Evolutionary conservation across 192 early-diverging fungal species (phyloP), one percentile per base, ranked within the genome.

Genomic region (Podila epicladia): DNA sequence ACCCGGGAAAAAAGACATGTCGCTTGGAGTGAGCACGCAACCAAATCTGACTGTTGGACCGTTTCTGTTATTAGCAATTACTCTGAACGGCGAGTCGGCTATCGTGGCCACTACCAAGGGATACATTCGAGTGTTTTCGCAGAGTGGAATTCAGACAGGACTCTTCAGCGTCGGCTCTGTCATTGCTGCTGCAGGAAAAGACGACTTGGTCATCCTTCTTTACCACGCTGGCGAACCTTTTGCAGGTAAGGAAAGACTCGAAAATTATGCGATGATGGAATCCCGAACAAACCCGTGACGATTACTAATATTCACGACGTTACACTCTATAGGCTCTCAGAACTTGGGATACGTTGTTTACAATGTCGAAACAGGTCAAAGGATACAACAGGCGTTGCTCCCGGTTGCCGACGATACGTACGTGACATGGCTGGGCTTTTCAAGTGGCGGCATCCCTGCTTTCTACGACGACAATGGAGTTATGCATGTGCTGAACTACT

Each of bases 341-440:
- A 87, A 85, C 55, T 70, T 96, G 53, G 86, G 82, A 31, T 96
- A 92, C 71, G 68, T 90, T 26, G 74, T 95, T 15, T 82, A 93
- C 48, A 90, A 95, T 79, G 84, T 87, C 19, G 86, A 84, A 22
- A 72, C 69, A 19, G 57, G 75, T 50, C 86, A 83, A 33, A 85
- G 83, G 22, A 73, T 94, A 53, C 86, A 87, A 49, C 82, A 84
- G 33, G 95, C 89, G 19, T 11, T 58, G 3, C 72, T 97, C 12
- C 92, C 94, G 3, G 70, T 97, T 12, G 85, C 92, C 2, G 88
- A 88, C 8, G 72, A 84, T 5, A 82, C 87, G 37, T 85, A 86
- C 48, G 68, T 98, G 20, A 78, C 75, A 19, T 99, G 97, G 97
- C 73, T 89, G 7, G 96, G 95, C 6, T 97, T 98, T 73, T 94